phyloP scores from a whole-genome alignment of 805 yeast genomes.

The Schizosaccharomyces osmophilus region DNA sequence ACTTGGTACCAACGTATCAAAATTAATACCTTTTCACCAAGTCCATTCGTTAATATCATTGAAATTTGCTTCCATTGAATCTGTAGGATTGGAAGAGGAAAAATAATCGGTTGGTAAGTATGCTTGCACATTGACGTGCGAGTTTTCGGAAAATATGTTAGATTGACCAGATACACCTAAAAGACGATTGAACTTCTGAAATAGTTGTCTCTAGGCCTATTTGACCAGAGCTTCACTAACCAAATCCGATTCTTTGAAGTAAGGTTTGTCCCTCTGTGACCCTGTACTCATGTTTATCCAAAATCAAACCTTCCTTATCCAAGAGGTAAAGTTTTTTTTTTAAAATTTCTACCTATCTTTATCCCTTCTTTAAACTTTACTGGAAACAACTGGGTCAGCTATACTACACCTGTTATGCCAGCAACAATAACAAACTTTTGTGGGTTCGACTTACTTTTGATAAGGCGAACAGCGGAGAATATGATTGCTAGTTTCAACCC shows the following conservation, averaged over 20 bases:
- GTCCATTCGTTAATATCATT: constrained; percentile 82
- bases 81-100: constrained; percentile 94
- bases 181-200: constrained; percentile 40
- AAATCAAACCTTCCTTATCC: constrained; percentile 66
- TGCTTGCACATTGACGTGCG: constrained; percentile 74
- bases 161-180: constrained; percentile 93
- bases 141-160: constrained; percentile 74
- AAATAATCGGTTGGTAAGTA: constrained; percentile 67
- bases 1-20: too few relatives aligned
- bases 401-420: constrained; percentile 94
- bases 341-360: constrained; percentile 49
- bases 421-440: constrained; percentile 52
- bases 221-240: constrained; percentile 43
- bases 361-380: constrained; percentile 65
- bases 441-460: constrained; percentile 27
- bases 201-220: constrained; percentile 44
- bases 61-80: constrained; percentile 84
- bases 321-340: constrained; percentile 46
- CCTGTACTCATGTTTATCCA: constrained; percentile 28
- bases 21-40: constrained; percentile 61
- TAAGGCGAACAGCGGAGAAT: constrained; percentile 62
- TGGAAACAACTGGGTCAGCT: constrained; percentile 79
- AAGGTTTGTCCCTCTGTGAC: constrained; percentile 39
- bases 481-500: constrained; percentile 90
- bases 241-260: constrained; percentile 54